phyloP scores from a whole-genome alignment of 208 protist species.

The Novymonas esmeraldas region DNA sequence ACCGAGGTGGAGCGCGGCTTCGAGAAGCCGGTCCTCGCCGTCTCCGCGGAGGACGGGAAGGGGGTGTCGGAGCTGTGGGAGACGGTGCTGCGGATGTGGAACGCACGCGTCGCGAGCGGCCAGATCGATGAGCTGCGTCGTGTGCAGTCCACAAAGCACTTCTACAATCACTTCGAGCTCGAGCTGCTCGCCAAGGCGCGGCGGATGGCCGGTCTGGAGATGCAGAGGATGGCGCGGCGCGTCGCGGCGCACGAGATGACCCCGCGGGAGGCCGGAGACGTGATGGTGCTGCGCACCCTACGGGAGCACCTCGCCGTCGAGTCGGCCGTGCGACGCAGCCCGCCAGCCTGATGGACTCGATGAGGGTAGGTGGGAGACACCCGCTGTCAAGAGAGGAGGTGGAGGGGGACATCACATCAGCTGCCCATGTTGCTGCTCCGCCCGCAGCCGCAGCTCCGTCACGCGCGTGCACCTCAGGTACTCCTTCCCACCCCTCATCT shows the following conservation, averaged over 20 bases:
- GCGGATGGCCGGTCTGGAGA: constrained; percentile 35
- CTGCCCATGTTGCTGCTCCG: no score
- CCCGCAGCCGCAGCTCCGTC: no score
- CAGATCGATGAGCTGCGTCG: constrained; percentile 37
- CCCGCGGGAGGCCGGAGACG: constrained; percentile 46
- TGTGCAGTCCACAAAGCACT: constrained; percentile 48
- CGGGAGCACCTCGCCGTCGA: constrained; percentile 20
- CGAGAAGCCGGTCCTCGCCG: constrained; percentile 51
- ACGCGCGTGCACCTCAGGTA: no score
- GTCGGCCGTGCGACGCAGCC: background rate
- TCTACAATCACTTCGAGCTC: constrained; percentile 60
- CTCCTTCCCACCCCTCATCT: background rate
- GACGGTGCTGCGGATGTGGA: constrained; percentile 46
- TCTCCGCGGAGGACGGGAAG: constrained; percentile 41
- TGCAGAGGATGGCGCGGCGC: constrained; percentile 29
- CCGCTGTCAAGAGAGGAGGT: no score
- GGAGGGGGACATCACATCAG: no score
- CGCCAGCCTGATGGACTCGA: no score
- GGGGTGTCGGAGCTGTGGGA: constrained; percentile 46
- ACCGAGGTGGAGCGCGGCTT: constrained; percentile 46
- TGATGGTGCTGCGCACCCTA: constrained; percentile 34
- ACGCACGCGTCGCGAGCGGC: constrained; percentile 28
- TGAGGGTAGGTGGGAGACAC: no score
- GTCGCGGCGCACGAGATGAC: constrained; percentile 44
- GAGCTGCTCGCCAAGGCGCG: constrained; percentile 45